Evolutionary conservation across 2,329 filamentous ascomycete species (phyloP).

Genomic region (Hymenoscyphus albidus): DNA sequence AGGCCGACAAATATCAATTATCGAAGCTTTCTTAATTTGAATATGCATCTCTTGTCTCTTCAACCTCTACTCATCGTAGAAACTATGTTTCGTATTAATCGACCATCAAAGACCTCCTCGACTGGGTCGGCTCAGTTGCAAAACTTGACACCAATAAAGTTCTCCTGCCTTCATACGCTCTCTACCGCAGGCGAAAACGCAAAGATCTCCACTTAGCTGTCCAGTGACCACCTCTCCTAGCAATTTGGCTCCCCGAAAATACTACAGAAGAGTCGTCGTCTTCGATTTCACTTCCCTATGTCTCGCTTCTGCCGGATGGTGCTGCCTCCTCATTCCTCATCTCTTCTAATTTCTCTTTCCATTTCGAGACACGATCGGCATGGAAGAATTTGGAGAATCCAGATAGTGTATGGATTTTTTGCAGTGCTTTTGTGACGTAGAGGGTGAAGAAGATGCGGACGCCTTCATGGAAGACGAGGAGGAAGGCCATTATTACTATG

Average conservation of each 20-base stretch:
- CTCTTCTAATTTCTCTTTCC: neutral
- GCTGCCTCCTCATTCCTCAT: neutral
- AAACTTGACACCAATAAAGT: neutral
- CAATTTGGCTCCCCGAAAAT: neutral
- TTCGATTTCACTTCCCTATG: neutral
- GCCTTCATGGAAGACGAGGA: slow-evolving; percentile 3
- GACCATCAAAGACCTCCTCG: neutral
- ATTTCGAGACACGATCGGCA: neutral
- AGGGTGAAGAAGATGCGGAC: slow-evolving; percentile 3
- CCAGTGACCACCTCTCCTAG: neutral
- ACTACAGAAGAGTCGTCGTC: neutral
- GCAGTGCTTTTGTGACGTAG: neutral
- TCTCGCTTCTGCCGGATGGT: neutral
- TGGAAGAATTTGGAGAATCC: neutral
- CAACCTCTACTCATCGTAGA: too few species aligned
- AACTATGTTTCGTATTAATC: neutral
- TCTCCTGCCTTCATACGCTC: neutral
- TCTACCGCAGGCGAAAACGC: neutral
- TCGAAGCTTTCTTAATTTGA: too few species aligned
- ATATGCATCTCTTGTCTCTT: too few species aligned
- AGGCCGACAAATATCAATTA: too few species aligned
- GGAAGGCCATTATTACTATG: neutral
- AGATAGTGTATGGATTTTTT: neutral
- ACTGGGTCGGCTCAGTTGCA: neutral
- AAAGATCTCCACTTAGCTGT: neutral